Evolutionary conservation across 257 asterid genomes (phyloP).

Genomic region (Prunella vulgaris): DNA sequence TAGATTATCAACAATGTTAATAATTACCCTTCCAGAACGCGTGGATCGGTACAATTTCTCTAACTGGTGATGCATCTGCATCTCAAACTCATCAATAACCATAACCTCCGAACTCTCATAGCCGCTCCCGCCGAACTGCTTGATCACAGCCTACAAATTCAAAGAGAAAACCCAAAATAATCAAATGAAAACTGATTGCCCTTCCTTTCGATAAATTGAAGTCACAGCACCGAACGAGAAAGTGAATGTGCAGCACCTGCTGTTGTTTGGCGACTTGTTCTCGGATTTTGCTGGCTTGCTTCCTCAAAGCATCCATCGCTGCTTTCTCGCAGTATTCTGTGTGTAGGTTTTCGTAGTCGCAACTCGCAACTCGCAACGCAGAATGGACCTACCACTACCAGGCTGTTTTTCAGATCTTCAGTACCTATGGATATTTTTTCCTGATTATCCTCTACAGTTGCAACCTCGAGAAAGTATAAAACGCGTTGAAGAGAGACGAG

Average conservation of each 20-base stretch:
- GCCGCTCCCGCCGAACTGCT: slow-evolving; percentile 88
- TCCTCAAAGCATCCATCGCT: slow-evolving; percentile 85
- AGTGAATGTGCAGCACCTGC: slow-evolving; percentile 46
- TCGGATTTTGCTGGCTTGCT: slow-evolving; percentile 83
- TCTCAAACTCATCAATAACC: slow-evolving; percentile 89
- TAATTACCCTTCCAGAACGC: slow-evolving; percentile 79
- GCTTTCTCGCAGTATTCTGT: slow-evolving; percentile 18
- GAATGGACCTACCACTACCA: slow-evolving; percentile 5
- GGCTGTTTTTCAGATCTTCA: slow-evolving; percentile 9
- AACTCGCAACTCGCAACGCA: too few relatives aligned
- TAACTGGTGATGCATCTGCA: slow-evolving; percentile 86
- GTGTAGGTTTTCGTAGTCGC: background rate
- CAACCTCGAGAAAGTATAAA: background rate
- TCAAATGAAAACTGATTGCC: background rate
- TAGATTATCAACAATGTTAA: background rate
- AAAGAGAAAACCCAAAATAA: slow-evolving; percentile 8
- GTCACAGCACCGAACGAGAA: background rate
- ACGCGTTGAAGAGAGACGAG: background rate
- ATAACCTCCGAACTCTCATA: slow-evolving; percentile 78
- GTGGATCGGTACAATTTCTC: slow-evolving; percentile 89
- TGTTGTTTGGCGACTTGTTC: slow-evolving; percentile 98
- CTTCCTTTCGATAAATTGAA: slow-evolving; percentile 1
- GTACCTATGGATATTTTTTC: background rate
- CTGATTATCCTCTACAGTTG: background rate
- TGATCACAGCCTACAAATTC: slow-evolving; percentile 74